Evolutionary conservation across 495 filamentous ascomycete species (phyloP).

Genomic region (Aspergillus incahuasiensis): DNA sequence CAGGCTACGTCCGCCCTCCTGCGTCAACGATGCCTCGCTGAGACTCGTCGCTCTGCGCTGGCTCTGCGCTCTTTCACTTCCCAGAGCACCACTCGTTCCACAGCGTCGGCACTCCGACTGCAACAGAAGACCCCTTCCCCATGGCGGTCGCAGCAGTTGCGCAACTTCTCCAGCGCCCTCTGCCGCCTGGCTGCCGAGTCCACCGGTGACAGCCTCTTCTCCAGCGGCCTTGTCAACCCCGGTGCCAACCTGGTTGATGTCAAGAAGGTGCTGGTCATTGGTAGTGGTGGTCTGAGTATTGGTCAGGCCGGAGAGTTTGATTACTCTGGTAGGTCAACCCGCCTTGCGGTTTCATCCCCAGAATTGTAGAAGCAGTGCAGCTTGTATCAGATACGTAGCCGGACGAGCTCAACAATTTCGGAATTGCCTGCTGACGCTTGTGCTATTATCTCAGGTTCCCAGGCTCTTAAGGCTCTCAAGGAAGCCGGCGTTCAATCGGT

Average conservation of each 20-base stretch:
- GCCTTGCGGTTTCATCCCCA: neutral
- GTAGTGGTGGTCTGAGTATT: constrained; percentile 90
- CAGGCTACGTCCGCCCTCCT: constrained; percentile 42
- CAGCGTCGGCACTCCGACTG: constrained; percentile 35
- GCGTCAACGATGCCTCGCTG: constrained; percentile 43
- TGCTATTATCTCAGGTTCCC: constrained; percentile 62
- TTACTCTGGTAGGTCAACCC: constrained; percentile 70
- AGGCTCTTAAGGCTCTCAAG: constrained; percentile 93
- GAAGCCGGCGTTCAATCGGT: constrained; percentile 92
- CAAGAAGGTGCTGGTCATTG: constrained; percentile 92
- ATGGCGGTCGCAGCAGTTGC: constrained; percentile 42
- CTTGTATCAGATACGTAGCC: neutral
- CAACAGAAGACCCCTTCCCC: constrained; percentile 35
- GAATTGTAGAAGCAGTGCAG: neutral
- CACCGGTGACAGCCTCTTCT: constrained; percentile 81
- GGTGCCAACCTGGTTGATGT: constrained; percentile 77
- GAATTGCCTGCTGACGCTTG: constrained; percentile 9
- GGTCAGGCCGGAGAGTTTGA: constrained; percentile 97
- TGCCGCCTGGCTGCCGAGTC: constrained; percentile 42
- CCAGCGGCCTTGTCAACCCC: constrained; percentile 74
- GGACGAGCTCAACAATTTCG: neutral
- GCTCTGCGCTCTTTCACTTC: constrained; percentile 41
- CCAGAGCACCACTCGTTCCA: constrained; percentile 31
- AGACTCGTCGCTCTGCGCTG: constrained; percentile 37
- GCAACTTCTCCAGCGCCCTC: constrained; percentile 41